Percentiles rank a stretch among this genome's conserved stretches.
Conservation (phyloP, 1,139 yeast genomes). For the Yamadazyma atlantica region DNA sequence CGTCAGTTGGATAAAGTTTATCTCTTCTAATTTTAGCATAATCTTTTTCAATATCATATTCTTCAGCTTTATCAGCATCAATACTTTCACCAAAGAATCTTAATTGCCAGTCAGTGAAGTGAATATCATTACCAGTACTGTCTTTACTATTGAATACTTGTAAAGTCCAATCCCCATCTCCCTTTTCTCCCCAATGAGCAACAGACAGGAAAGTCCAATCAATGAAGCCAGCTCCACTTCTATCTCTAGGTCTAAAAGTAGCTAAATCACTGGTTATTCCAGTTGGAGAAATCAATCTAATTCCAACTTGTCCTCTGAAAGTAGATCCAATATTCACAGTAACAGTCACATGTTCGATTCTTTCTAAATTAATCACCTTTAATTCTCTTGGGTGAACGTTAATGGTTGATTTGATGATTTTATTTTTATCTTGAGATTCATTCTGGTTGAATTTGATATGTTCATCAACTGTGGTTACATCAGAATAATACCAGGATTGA, state of each 20-base stretch:
- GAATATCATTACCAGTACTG: constrained; percentile 35
- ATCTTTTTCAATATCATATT: constrained; percentile 39
- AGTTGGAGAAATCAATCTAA: constrained; percentile 68
- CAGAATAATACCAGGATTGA: constrained; percentile 77
- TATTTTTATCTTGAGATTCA: constrained; percentile 20
- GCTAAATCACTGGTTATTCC: constrained; percentile 79
- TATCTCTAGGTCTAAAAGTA: constrained; percentile 63
- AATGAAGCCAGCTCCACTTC: constrained; percentile 55
- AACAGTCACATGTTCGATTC: constrained; percentile 84
- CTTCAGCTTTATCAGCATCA: constrained; percentile 61
- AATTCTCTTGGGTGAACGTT: constrained; percentile 52
- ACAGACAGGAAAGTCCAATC: constrained; percentile 98
- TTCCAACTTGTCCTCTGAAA: constrained; percentile 68
- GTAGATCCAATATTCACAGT: constrained; percentile 67
- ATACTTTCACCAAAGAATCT: constrained; percentile 78
- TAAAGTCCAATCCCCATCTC: constrained; percentile 80
- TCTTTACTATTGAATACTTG: constrained; percentile 45
- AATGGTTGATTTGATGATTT: constrained; percentile 40
- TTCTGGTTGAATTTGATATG: constrained; percentile 19
- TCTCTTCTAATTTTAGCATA: constrained; percentile 42
- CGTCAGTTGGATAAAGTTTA: constrained; percentile 14
- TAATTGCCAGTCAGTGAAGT: constrained; percentile 70
- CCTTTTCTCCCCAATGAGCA: constrained; percentile 95
- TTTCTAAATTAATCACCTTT: constrained; percentile 57
- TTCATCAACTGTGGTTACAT: constrained; percentile 32